These are phyloP conservation scores for Hanseniaspora thailandica DNA, from an alignment of 805 yeast species.

Conservation along the genomic window DNA sequence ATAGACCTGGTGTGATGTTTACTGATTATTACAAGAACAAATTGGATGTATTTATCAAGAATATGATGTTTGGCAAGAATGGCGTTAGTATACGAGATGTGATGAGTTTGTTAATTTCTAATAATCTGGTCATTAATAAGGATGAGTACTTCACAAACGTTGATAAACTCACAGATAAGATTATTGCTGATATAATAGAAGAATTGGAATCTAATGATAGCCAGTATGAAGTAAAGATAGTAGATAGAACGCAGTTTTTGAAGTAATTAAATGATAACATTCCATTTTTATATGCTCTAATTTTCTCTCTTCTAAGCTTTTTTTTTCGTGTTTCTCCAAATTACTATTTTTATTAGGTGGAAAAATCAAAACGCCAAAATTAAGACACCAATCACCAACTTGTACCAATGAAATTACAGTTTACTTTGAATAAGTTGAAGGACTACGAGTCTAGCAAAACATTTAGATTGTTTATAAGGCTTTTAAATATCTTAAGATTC, in stretches of 20 bases:
- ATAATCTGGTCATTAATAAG: neutral
- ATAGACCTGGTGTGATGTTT: slow-evolving; percentile 10
- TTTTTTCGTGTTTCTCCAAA: neutral
- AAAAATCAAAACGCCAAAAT: neutral
- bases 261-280: neutral
- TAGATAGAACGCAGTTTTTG: neutral
- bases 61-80: neutral
- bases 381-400: neutral
- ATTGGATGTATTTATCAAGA: neutral
- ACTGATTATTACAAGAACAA: neutral
- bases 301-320: neutral
- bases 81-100: slow-evolving; percentile 5
- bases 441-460: slow-evolving; percentile 4
- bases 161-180: slow-evolving; percentile 1
- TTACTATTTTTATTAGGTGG: too few relatives aligned
- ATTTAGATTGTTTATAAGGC: slow-evolving; percentile 1
- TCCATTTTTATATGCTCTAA: neutral
- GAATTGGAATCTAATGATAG: neutral
- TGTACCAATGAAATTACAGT: slow-evolving; percentile 6
- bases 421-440: slow-evolving; percentile 7
- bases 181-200: neutral
- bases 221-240: neutral
- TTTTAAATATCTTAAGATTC: slow-evolving; percentile 6
- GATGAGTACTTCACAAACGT: slow-evolving; percentile 4
- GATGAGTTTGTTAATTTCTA: slow-evolving; percentile 7